Base-by-base conservation (phyloP, 2,329 filamentous ascomycete species). In the Dactylonectria estremocensis region DNA sequence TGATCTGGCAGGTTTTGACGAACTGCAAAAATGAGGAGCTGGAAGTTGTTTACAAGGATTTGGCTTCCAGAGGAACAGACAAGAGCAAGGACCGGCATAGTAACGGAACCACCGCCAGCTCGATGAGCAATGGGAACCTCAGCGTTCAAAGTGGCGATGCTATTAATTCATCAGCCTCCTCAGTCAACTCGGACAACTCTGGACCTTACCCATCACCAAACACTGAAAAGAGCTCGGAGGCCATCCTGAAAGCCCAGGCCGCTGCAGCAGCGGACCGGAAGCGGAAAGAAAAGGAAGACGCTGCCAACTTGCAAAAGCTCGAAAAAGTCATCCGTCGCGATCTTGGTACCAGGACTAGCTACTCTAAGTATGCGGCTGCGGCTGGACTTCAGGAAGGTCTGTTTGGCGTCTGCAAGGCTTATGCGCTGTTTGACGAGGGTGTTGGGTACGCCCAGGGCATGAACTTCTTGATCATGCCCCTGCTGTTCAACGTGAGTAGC, bases 391-490 rank as follows among this genome's bases (percentile, higher is more conserved):
- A 98, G 80, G 96, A 98, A 76, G 93, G 94, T 9, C 87, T 99
- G 10, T 98, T 97, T 81, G 95, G 95, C 43, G 90, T 99, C 40
- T 99, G 96, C 85, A 99, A 98, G 81, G 95, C 96, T 2, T 99
- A 99, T 82, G 96, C 96, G 14, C 86, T 99, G 33, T 98, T 95
- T 74, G 96, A 99, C 77, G 95, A 97, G 77, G 92, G 88, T 8
- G 96, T 99, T 40, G 95, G 96, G 35, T 99, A 99, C 80, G 95
- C 97, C 0, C 96, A 99, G 81, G 96, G 96, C 78, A 98, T 99
- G 93, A 99, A 98, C 79, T 99, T 99, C 77, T 90, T 99, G 67
- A 93, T 95, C 55, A 98, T 98, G 95, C 96, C 97, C 24, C 81
- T 99, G 18, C 85, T 99, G 1, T 98, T 99, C 83, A 98, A 98